Evolutionary conservation across 1,284 basidiomycete species (phyloP).

Genomic region (Irpex sp.): DNA sequence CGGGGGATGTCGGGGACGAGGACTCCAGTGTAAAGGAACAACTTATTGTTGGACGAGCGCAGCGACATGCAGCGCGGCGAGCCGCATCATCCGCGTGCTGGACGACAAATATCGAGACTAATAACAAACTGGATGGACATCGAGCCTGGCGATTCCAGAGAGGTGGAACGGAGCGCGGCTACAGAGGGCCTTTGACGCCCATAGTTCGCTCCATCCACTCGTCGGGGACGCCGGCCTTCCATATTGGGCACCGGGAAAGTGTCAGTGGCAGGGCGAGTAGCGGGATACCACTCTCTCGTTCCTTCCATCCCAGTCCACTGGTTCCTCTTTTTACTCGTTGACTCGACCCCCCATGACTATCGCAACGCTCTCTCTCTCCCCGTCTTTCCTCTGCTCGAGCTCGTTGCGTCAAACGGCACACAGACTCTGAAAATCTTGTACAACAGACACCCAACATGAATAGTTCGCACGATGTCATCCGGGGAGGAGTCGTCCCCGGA

Average conservation of each 20-base stretch:
- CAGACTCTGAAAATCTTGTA: not conserved
- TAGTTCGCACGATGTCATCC: not conserved
- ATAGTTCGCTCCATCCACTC: not conserved
- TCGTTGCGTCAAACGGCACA: not conserved
- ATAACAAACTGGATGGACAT: not conserved
- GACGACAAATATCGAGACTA: not conserved
- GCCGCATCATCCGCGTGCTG: not conserved
- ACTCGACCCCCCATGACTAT: slow-evolving; percentile 5
- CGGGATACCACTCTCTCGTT: slow-evolving; percentile 13
- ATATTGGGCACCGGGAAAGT: slow-evolving; percentile 1
- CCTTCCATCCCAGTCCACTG: slow-evolving; percentile 10
- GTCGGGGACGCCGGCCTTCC: slow-evolving; percentile 4
- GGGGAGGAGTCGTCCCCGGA: not conserved
- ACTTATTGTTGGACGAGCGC: not conserved
- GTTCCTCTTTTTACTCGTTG: slow-evolving; percentile 6
- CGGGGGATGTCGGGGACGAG: not conserved
- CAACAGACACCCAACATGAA: not conserved
- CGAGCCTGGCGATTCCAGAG: not conserved
- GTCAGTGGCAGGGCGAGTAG: not conserved
- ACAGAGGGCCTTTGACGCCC: not conserved
- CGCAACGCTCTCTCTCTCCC: not conserved
- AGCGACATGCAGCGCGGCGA: not conserved
- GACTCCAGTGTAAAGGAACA: not conserved
- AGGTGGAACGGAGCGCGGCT: not conserved
- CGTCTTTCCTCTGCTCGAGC: slow-evolving; percentile 2